phyloP scores from a whole-genome alignment of 208 protist species.

The Trypanosomatidae sp. region DNA sequence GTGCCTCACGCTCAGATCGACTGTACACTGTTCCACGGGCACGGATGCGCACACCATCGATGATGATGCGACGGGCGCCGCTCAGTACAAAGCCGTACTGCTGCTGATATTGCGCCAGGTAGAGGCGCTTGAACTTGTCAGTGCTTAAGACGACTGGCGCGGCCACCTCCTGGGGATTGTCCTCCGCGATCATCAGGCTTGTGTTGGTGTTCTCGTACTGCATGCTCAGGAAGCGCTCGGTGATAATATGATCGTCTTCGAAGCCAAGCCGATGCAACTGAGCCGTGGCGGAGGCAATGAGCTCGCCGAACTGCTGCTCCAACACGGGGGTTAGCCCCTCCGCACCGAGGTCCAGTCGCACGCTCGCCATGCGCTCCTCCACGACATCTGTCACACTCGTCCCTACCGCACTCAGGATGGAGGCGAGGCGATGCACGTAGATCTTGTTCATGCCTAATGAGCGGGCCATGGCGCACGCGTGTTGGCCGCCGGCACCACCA shows the following conservation, averaged over 20 bases:
- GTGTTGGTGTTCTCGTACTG: slow-evolving; percentile 94
- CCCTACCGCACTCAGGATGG: slow-evolving; percentile 93
- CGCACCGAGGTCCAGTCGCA: slow-evolving; percentile 26
- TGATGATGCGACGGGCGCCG: slow-evolving; percentile 64
- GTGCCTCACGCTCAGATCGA: slow-evolving; percentile 14
- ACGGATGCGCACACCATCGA: slow-evolving; percentile 94
- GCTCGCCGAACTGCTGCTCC: slow-evolving; percentile 32
- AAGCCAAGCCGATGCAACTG: slow-evolving; percentile 50
- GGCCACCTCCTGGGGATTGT: neutral
- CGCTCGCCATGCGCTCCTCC: slow-evolving; percentile 82
- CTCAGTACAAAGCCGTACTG: slow-evolving; percentile 93
- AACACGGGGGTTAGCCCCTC: slow-evolving; percentile 32
- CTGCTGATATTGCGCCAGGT: slow-evolving; percentile 78
- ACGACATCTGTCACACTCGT: slow-evolving; percentile 93
- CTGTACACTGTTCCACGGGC: slow-evolving; percentile 40
- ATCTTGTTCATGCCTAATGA: slow-evolving; percentile 80
- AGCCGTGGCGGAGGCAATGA: slow-evolving; percentile 16
- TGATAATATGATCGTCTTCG: slow-evolving; percentile 38
- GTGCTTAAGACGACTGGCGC: slow-evolving; percentile 9
- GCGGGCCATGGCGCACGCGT: slow-evolving; percentile 93
- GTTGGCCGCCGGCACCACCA: slow-evolving; percentile 94
- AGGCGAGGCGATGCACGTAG: slow-evolving; percentile 74
- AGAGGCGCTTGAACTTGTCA: slow-evolving; percentile 46
- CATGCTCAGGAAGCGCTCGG: slow-evolving; percentile 83
- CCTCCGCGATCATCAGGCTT: slow-evolving; percentile 83